Evolutionary conservation across 495 filamentous ascomycete genomes (phyloP), one percentile per base, ranked within the genome.

Genomic region (Evernia prunastri): DNA sequence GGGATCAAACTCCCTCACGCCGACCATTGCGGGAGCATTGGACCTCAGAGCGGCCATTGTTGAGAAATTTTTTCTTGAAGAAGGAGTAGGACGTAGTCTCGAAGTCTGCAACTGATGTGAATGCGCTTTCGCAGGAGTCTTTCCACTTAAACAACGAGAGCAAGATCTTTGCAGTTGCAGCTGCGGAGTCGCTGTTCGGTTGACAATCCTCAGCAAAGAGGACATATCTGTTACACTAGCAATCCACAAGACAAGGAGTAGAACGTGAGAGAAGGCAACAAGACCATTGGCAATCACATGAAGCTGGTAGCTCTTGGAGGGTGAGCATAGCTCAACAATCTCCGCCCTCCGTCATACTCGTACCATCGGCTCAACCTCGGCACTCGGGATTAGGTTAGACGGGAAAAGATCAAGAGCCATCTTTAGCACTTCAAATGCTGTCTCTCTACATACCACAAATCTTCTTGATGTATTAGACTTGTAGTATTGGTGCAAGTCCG

Each of bases 1-100:
- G 61, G 87, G 85, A 72, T 98, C 94, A 73, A 89, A 92, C 67
- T 86, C 60, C 39, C 67, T 57, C 10, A 75, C 74, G 62, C 66
- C 67, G n/a, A 69, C 61, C 15, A 70, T 68, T 35, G 70, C 63
- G 29, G 78, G 77, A 45, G 78, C 74, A 60, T 73, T 73, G 60
- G 73, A 74, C 61, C 75, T 75, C 59, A 79, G 74, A 43, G 75
- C 67, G 43, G 79, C 69, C 80, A 82, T 82, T 49, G 77, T 82
- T 40, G 79, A 79, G 64, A 81, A 82, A 0, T 13, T 4, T 3
- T 33, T 49, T 33, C 33, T 42, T 17, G 7, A 31, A 17, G 9
- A 9, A 62, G 35, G 0, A 36, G n/a, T 29, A 20, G 58, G 66
- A 66, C 37, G 72, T 33, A 27, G 3, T 36, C 1, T 58, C 42